These are phyloP conservation scores for Exserohilum rostratum DNA, from an alignment of 2,329 filamentous ascomycete species.

Conservation along the genomic window DNA sequence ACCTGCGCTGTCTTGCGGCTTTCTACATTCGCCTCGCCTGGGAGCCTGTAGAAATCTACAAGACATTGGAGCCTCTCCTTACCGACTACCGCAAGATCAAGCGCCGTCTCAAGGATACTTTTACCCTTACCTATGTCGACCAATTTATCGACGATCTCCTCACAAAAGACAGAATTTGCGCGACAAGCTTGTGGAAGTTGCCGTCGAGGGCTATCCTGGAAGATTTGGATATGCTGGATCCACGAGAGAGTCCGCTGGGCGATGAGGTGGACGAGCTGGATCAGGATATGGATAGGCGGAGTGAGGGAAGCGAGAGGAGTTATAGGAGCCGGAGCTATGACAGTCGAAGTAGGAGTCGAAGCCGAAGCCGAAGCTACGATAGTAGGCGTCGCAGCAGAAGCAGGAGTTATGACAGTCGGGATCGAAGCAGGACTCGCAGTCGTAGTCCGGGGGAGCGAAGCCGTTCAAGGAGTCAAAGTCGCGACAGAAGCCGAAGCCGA, in stretches of 20 bases:
- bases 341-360: slow-evolving; percentile 22
- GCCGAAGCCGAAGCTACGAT: slow-evolving; percentile 17
- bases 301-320: slow-evolving; percentile 19
- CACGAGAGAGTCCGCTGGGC: slow-evolving; percentile 80
- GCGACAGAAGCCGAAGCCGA: background rate
- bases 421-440: slow-evolving; percentile 8
- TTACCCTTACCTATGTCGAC: slow-evolving; percentile 80
- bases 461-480: background rate
- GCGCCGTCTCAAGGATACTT: slow-evolving; percentile 74
- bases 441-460: slow-evolving; percentile 6
- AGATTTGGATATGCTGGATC: slow-evolving; percentile 86
- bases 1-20: slow-evolving; percentile 83
- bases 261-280: slow-evolving; percentile 70
- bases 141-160: slow-evolving; percentile 93
- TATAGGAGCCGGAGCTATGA: slow-evolving; percentile 20
- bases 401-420: slow-evolving; percentile 15
- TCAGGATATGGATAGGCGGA: slow-evolving; percentile 22
- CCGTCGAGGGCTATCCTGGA: slow-evolving; percentile 81
- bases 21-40: slow-evolving; percentile 95
- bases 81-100: slow-evolving; percentile 84
- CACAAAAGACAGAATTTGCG: slow-evolving; percentile 86
- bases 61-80: slow-evolving; percentile 79
- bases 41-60: slow-evolving; percentile 79
- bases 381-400: no score
- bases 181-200: slow-evolving; percentile 90